phyloP scores from a whole-genome alignment of 306 rosid species.

The Dalbergia cochinchinensis region DNA sequence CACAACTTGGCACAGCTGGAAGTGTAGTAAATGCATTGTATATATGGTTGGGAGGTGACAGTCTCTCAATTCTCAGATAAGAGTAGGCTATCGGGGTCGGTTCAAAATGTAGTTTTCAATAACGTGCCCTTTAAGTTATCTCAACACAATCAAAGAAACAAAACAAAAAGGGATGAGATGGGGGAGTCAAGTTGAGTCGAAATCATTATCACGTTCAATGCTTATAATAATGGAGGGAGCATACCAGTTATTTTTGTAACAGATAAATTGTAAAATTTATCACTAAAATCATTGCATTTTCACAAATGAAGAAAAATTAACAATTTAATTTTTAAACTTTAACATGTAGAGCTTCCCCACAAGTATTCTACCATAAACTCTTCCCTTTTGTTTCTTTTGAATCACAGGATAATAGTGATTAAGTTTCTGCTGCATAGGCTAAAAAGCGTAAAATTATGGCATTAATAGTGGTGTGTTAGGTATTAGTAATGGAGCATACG shows the following conservation, averaged over 20 bases:
- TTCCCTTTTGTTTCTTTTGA: not conserved
- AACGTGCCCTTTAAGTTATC: not conserved
- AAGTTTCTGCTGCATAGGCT: not conserved
- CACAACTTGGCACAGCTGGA: constrained; percentile 15
- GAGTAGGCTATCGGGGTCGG: constrained; percentile 10
- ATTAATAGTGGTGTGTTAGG: not conserved
- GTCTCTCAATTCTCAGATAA: constrained; percentile 16
- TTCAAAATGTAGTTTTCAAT: not conserved
- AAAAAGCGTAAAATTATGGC: not conserved
- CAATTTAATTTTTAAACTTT: not conserved
- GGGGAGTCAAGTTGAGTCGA: too few species aligned
- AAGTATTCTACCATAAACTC: not conserved
- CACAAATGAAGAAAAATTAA: not conserved
- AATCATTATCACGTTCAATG: too few species aligned
- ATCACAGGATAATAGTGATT: not conserved
- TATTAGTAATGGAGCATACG: not conserved
- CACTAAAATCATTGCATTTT: not conserved
- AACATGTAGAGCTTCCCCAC: not conserved
- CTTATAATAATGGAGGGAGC: too few species aligned
- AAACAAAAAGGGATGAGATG: too few species aligned
- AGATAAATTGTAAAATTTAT: too few species aligned
- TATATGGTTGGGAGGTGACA: constrained; percentile 17
- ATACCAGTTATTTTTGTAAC: too few species aligned
- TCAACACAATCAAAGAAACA: too few species aligned
- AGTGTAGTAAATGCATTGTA: constrained; percentile 25